These are phyloP conservation scores for Avena insularis DNA, from an alignment of 176 grass and related monocot species.

Conservation along the genomic window DNA sequence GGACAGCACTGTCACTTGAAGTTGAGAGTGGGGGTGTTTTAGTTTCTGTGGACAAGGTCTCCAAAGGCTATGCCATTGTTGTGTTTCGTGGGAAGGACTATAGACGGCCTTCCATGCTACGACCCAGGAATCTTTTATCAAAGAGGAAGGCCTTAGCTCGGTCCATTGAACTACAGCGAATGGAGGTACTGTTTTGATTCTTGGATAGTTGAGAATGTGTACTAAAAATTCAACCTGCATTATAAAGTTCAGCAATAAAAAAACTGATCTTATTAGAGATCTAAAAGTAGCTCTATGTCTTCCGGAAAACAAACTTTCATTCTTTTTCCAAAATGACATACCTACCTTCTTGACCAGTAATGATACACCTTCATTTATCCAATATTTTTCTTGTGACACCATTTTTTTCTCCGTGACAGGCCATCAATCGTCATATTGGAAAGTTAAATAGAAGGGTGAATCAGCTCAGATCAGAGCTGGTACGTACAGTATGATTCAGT, in stretches of 20 bases:
- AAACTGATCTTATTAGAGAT: conserved; percentile 2
- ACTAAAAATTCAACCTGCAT: background rate
- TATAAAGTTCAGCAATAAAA: background rate
- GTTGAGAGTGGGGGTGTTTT: conserved; percentile 86
- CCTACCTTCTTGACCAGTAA: background rate
- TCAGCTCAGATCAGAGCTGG: conserved; percentile 79
- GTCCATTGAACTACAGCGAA: conserved; percentile 90
- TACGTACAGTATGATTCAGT: conserved; percentile 26
- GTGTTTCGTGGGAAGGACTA: conserved; percentile 86
- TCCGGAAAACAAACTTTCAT: background rate
- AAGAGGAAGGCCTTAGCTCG: conserved; percentile 91
- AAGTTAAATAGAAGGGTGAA: conserved; percentile 71
- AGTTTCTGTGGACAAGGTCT: conserved; percentile 92
- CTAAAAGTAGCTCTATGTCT: conserved; percentile 4
- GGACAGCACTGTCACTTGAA: conserved; percentile 80
- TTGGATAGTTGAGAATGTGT: background rate
- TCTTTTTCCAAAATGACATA: background rate
- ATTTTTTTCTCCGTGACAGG: conserved; percentile 47
- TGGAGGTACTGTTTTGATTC: conserved; percentile 58
- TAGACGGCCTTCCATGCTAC: conserved; percentile 57
- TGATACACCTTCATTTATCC: background rate
- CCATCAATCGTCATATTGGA: conserved; percentile 62
- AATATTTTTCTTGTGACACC: conserved; percentile 20
- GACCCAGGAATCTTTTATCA: conserved; percentile 79
- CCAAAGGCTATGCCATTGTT: conserved; percentile 89